Percentiles rank a stretch among this genome's conserved stretches.
Conservation (phyloP, 139 green algal species). For the Eudorina sp. region DNA sequence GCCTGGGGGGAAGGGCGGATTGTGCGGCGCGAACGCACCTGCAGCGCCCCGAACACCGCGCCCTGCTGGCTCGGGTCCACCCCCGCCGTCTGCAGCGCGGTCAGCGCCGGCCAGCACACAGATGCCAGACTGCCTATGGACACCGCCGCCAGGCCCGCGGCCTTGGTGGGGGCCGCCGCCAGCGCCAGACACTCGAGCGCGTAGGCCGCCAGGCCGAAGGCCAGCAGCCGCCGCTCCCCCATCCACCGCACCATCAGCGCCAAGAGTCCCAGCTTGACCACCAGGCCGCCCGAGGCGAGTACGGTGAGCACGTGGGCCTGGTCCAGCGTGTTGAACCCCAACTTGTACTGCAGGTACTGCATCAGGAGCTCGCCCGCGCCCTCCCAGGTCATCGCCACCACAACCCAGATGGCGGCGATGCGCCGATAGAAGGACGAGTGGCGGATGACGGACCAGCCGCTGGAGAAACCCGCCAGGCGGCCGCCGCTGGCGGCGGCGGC, state of each 20-base stretch:
- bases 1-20: too few species aligned
- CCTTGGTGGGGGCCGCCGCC: conserved; percentile 57
- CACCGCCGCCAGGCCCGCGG: conserved; percentile 51
- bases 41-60: conserved; percentile 73
- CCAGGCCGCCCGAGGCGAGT: conserved; percentile 69
- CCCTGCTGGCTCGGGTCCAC: conserved; percentile 58
- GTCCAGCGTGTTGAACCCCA: conserved; percentile 80
- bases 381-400: conserved; percentile 52
- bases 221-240: conserved; percentile 72
- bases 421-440: conserved; percentile 47
- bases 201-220: conserved; percentile 54
- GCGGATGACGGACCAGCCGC: conserved; percentile 47
- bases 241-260: conserved; percentile 63
- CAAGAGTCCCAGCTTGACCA: conserved; percentile 80
- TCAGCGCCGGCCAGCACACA: conserved; percentile 76
- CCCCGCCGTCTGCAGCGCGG: conserved; percentile 74
- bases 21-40: too few species aligned
- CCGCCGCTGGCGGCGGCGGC: background rate
- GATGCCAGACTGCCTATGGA: conserved; percentile 58
- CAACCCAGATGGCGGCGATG: conserved; percentile 53
- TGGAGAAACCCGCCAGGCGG: background rate
- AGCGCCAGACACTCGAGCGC: conserved; percentile 63
- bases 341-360: conserved; percentile 87
- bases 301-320: conserved; percentile 75
- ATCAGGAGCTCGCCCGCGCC: conserved; percentile 76